phyloP scores from a whole-genome alignment of 371 early-diverging fungal genomes.

The Nematocida ausubeli region DNA sequence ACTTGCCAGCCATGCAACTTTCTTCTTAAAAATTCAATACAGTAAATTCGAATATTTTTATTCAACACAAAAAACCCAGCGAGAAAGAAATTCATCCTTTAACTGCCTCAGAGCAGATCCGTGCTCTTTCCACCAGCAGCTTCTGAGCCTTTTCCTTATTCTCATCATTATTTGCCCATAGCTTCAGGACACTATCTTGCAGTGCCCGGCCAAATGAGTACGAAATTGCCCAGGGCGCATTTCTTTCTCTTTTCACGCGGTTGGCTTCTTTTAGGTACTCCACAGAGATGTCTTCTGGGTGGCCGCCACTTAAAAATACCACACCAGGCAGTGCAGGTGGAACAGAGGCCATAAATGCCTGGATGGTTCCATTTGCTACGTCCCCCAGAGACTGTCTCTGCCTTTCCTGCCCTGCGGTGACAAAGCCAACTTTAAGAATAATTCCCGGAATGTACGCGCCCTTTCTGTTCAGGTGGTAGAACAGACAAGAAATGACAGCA shows the following conservation, averaged over 20 bases:
- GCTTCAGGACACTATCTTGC: conserved; percentile 70
- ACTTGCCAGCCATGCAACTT: conserved; percentile 32
- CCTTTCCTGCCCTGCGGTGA: conserved; percentile 70
- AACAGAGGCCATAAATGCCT: conserved; percentile 70
- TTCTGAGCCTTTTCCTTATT: conserved; percentile 70
- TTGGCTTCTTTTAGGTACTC: conserved; percentile 70
- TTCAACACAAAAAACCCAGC: not conserved
- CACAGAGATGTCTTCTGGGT: conserved; percentile 71
- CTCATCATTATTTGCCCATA: conserved; percentile 70
- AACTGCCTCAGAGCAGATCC: conserved; percentile 40
- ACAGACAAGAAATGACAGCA: conserved; percentile 69
- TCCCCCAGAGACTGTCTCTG: conserved; percentile 68
- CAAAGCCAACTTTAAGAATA: conserved; percentile 72
- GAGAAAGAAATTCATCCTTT: not conserved
- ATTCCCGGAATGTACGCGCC: conserved; percentile 71
- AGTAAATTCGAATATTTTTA: not conserved
- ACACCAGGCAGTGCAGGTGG: conserved; percentile 71
- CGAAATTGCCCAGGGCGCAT: conserved; percentile 70
- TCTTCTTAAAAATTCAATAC: conserved; percentile 40
- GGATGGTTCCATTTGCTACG: conserved; percentile 69
- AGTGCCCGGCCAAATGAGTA: conserved; percentile 74
- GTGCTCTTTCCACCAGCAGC: conserved; percentile 50
- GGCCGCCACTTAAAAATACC: conserved; percentile 73
- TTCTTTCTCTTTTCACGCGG: conserved; percentile 53
- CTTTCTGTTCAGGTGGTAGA: conserved; percentile 69